Percentiles rank a stretch among this genome's conserved stretches.
Evolutionary conservation across 306 rosid genomes (phyloP).

Genomic region (Gastrolobium villosum): DNA sequence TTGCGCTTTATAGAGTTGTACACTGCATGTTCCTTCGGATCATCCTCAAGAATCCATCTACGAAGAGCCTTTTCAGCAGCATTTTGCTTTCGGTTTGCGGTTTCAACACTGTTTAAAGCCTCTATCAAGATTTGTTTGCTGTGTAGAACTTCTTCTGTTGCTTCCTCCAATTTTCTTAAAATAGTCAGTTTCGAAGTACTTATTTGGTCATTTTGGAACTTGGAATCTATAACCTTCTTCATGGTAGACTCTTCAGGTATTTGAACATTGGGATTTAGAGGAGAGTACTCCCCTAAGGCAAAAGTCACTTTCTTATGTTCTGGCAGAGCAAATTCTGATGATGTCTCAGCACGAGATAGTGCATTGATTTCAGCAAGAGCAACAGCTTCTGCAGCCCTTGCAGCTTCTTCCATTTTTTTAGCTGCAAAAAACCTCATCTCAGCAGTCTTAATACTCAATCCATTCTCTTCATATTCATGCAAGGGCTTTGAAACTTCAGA

Average conservation of each 20-base stretch:
- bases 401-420: slow-evolving; percentile 98
- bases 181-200: slow-evolving; percentile 64
- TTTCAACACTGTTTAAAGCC: slow-evolving; percentile 83
- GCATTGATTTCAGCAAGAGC: slow-evolving; percentile 92
- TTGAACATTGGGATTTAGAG: slow-evolving; percentile 52
- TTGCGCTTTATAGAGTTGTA: slow-evolving; percentile 53
- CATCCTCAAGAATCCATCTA: slow-evolving; percentile 74
- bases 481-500: slow-evolving; percentile 51
- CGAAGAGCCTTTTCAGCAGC: slow-evolving; percentile 78
- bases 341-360: slow-evolving; percentile 56
- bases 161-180: slow-evolving; percentile 78
- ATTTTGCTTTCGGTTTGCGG: slow-evolving; percentile 78
- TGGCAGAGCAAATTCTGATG: slow-evolving; percentile 57
- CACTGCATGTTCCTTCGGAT: slow-evolving; percentile 49
- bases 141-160: slow-evolving; percentile 75
- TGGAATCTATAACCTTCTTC: slow-evolving; percentile 61
- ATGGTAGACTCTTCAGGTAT: slow-evolving; percentile 61
- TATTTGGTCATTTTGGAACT: slow-evolving; percentile 66
- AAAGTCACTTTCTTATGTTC: slow-evolving; percentile 68
- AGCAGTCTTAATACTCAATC: slow-evolving; percentile 67
- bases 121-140: slow-evolving; percentile 78
- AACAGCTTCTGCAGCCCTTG: slow-evolving; percentile 92
- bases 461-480: slow-evolving; percentile 45
- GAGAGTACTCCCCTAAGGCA: slow-evolving; percentile 53
- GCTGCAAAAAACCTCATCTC: slow-evolving; percentile 96